Evolutionary conservation across 2,329 filamentous ascomycete species (phyloP), one percentile per base, ranked within the genome.

Genomic region (Pseudocercospora pini-densiflorae): DNA sequence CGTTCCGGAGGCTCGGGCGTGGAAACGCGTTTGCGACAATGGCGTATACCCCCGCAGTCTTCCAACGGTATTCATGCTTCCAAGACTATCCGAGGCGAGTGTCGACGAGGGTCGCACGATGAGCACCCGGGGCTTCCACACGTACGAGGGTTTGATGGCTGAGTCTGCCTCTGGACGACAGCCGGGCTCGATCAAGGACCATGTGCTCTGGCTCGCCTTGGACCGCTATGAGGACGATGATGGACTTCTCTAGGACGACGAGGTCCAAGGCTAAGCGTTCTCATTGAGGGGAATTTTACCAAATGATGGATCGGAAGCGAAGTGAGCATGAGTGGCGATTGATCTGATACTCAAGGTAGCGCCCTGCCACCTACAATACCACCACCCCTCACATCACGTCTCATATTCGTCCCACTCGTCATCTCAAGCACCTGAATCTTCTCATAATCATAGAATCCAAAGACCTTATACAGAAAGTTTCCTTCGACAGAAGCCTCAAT

Each of bases 401-500:
- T 55, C 51, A 55, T 55, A 10, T 55, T 55, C 12, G 27, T 55
- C 24, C 51, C 51, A 27, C 8, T 27, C 5, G 6, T 16, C 51
- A 55, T 55, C 7, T 31, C 51, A 19, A 16, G 24, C 7, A 55
- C 51, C 16, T 55, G 51, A 19, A 14, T 16, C 16, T 33, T 55
- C 51, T 55, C 51, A 55, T 29, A 31, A 19, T 55, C 51, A n/a
- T 55, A 55, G 16, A 55, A 33, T 7, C 51, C 51, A 31, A 55
- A 55, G 2, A 9, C 27, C 27, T 31, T 55, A 16, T 55, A 55
- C 1, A 55, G 10, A 5, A 55, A 55, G 14, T 55, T 55, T 10
- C 51, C 51, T 33, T 55, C 51, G 5, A n/a, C 23, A 5, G 51
- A 55, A 8, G 51, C 51, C 24, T 54, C 51, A 24, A 54, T 54